Conservation (phyloP, 2,329 filamentous ascomycete species). For the Emmonsiellopsis sp. region DNA sequence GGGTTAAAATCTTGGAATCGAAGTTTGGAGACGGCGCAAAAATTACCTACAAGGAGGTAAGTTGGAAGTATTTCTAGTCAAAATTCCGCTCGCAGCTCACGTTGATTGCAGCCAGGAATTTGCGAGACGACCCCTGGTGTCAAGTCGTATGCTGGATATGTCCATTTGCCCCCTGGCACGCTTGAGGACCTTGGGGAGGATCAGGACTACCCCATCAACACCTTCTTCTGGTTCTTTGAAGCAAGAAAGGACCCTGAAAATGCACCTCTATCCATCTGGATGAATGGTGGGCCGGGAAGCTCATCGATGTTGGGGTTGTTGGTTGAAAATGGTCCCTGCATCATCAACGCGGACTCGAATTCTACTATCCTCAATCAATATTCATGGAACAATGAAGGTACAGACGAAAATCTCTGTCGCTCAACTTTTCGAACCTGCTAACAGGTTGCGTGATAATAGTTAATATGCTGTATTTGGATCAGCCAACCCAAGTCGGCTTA, state of each 20-base stretch:
- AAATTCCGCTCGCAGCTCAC: background rate
- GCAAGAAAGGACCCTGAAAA: constrained; percentile 36
- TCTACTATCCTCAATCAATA: constrained; percentile 38
- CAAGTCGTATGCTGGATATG: constrained; percentile 21
- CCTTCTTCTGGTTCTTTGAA: constrained; percentile 40
- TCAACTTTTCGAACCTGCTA: background rate
- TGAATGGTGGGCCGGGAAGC: constrained; percentile 41
- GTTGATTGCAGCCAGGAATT: constrained; percentile 31
- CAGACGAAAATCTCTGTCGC: background rate
- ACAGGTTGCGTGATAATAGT: constrained; percentile 17
- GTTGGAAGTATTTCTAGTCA: background rate
- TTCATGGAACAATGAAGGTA: constrained; percentile 44
- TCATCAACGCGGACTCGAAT: constrained; percentile 30
- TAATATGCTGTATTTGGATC: constrained; percentile 62
- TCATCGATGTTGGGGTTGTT: constrained; percentile 33
- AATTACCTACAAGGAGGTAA: constrained; percentile 48
- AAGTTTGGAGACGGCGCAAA: constrained; percentile 34
- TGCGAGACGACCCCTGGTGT: constrained; percentile 51
- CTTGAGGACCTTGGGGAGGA: constrained; percentile 9
- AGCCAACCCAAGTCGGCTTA: constrained; percentile 53
- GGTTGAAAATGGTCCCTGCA: constrained; percentile 38
- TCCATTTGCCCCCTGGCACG: constrained; percentile 12
- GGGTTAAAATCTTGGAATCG: constrained; percentile 29
- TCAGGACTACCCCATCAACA: constrained; percentile 12
- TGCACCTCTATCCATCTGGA: constrained; percentile 37